Evolutionary conservation across 2,329 filamentous ascomycete genomes (phyloP).

Genomic region (Aspergillus brunneoviolaceus): DNA sequence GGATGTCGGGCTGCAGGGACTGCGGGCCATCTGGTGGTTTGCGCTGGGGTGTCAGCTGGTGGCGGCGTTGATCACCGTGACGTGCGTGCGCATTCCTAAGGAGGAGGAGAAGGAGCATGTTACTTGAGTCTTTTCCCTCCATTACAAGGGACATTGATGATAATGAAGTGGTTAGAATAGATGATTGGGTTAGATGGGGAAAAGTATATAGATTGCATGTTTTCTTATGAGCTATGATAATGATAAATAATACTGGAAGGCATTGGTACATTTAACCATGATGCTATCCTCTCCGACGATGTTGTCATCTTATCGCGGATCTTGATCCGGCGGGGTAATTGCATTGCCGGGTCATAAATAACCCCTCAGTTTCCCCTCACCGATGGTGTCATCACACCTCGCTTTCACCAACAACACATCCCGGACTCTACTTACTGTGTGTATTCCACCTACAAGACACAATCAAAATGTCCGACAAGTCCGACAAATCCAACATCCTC

Average conservation of each 20-base stretch:
- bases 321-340: not conserved
- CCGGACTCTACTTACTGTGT: no score
- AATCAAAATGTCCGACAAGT: constrained; percentile 1
- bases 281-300: not conserved
- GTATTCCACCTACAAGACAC: not conserved
- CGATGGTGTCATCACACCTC: not conserved
- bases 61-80: constrained; percentile 36
- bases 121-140: not conserved
- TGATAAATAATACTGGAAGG: no score
- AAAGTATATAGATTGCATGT: no score
- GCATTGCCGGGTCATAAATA: not conserved
- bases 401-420: no score
- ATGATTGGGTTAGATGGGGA: no score
- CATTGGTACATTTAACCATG: not conserved
- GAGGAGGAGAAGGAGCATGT: constrained; percentile 41
- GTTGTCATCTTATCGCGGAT: not conserved
- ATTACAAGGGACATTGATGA: no score
- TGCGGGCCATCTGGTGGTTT: constrained; percentile 46
- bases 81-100: constrained; percentile 44
- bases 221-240: no score
- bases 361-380: not conserved
- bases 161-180: no score
- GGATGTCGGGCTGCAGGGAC: constrained; percentile 33
- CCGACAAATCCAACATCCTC: constrained; percentile 20
- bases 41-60: constrained; percentile 37